These are phyloP conservation scores for Colletotrichum viniferum DNA, from an alignment of 2,329 filamentous ascomycete species.

Conservation along the genomic window DNA sequence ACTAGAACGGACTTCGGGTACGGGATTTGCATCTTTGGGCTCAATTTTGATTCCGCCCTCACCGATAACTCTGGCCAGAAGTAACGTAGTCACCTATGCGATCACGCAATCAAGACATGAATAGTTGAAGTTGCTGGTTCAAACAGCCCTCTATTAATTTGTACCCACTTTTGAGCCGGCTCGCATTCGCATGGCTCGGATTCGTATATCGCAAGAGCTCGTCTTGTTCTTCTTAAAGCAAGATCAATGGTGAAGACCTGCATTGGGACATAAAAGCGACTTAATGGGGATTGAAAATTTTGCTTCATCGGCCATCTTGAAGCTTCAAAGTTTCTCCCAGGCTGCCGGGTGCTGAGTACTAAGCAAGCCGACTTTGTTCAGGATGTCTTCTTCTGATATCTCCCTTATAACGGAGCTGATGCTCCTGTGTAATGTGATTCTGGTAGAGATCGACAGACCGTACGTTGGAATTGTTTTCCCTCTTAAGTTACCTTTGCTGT, in stretches of 20 bases:
- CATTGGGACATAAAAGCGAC: not conserved
- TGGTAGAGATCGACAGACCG: not conserved
- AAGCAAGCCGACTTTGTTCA: not conserved
- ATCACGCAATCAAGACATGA: not conserved
- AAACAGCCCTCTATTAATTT: not conserved
- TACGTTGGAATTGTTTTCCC: not conserved
- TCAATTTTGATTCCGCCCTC: not conserved
- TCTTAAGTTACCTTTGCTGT: not conserved
- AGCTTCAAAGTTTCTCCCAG: rapidly evolving
- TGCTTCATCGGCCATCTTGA: not conserved
- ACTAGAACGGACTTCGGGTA: not conserved
- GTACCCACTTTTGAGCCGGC: not conserved
- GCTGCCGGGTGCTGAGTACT: not conserved
- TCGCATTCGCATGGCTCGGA: not conserved
- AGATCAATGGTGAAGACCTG: not conserved
- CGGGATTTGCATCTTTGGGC: not conserved
- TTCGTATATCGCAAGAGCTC: not conserved
- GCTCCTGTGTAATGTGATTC: rapidly evolving
- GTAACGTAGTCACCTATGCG: not conserved
- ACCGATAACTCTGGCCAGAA: not conserved
- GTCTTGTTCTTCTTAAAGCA: not conserved
- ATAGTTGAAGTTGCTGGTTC: not conserved
- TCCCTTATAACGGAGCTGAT: not conserved
- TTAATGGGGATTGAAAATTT: not conserved
- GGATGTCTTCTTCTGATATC: not conserved